Conservation (phyloP, 768 basidiomycete genomes). For the Boletus reticuloceps region DNA sequence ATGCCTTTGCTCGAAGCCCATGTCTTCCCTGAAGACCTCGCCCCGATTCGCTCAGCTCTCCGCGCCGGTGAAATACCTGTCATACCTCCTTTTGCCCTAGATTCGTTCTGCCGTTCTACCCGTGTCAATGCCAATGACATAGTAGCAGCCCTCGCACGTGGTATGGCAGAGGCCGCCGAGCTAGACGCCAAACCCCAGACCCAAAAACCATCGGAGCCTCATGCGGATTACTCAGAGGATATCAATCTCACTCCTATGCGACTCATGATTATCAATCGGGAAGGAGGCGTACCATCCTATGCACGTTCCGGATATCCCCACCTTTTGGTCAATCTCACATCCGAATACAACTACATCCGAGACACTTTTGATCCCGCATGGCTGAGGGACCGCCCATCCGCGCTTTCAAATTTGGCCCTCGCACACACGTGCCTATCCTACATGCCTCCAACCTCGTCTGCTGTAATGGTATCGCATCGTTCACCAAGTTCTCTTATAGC, state of each 20-base stretch:
- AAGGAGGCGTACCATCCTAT: constrained; percentile 97
- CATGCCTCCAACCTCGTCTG: constrained; percentile 93
- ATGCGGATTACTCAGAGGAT: constrained; percentile 45
- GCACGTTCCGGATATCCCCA: constrained; percentile 94
- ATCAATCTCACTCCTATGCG: constrained; percentile 90
- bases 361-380: constrained; percentile 81
- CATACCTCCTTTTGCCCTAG: constrained; percentile 87
- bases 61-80: constrained; percentile 96
- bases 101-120: constrained; percentile 84
- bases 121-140: constrained; percentile 88
- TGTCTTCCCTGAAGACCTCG: constrained; percentile 74
- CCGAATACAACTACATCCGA: constrained; percentile 82
- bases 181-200: constrained; percentile 42
- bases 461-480: constrained; percentile 96
- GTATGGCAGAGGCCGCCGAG: constrained; percentile 65
- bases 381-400: constrained; percentile 75
- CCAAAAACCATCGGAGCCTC: constrained; percentile 29
- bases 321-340: constrained; percentile 89
- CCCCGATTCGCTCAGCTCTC: constrained; percentile 84
- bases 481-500: constrained; percentile 94
- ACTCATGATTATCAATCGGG: constrained; percentile 95
- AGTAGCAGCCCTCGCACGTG: constrained; percentile 80
- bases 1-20: constrained; percentile 68
- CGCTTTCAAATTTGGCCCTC: constrained; percentile 81
- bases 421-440: constrained; percentile 83